Evolutionary conservation across 306 rosid species (phyloP).

Genomic region (Vigna unguiculata): DNA sequence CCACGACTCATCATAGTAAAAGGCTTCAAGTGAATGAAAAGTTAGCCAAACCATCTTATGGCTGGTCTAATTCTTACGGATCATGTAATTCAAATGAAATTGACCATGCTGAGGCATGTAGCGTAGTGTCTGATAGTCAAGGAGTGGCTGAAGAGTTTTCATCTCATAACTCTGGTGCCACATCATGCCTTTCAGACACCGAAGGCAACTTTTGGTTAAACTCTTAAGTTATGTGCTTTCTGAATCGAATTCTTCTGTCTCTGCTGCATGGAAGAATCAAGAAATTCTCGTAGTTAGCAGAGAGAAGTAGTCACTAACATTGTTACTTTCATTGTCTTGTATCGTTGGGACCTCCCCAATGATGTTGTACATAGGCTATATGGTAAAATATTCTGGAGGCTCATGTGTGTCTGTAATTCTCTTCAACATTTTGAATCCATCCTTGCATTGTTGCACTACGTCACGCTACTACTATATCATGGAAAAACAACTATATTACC

Average conservation of each 20-base stretch:
- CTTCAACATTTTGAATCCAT: neutral
- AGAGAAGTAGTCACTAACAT: conserved; percentile 55
- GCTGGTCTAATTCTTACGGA: conserved; percentile 52
- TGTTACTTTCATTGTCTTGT: conserved; percentile 21
- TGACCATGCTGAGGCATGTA: conserved; percentile 60
- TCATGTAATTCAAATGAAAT: conserved; percentile 51
- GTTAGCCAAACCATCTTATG: conserved; percentile 53
- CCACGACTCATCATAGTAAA: conserved; percentile 55
- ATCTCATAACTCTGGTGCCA: conserved; percentile 46
- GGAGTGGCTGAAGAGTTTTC: conserved; percentile 62
- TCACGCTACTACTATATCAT: too few species aligned
- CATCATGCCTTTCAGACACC: conserved; percentile 62
- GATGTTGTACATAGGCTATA: conserved; percentile 42
- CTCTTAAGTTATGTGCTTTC: conserved; percentile 60
- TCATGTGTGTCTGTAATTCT: conserved; percentile 13
- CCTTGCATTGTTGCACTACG: too few species aligned
- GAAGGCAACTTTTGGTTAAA: conserved; percentile 53
- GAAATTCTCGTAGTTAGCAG: conserved; percentile 51
- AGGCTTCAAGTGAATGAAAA: conserved; percentile 65
- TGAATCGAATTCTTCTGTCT: conserved; percentile 55
- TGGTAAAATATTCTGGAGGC: conserved; percentile 17
- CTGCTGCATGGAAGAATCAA: conserved; percentile 63
- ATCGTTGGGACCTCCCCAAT: conserved; percentile 48
- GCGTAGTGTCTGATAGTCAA: conserved; percentile 51
- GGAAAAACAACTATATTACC: too few species aligned